Evolutionary conservation across 2,329 filamentous ascomycete species (phyloP).

Genomic region (Lachnellula hyalina): DNA sequence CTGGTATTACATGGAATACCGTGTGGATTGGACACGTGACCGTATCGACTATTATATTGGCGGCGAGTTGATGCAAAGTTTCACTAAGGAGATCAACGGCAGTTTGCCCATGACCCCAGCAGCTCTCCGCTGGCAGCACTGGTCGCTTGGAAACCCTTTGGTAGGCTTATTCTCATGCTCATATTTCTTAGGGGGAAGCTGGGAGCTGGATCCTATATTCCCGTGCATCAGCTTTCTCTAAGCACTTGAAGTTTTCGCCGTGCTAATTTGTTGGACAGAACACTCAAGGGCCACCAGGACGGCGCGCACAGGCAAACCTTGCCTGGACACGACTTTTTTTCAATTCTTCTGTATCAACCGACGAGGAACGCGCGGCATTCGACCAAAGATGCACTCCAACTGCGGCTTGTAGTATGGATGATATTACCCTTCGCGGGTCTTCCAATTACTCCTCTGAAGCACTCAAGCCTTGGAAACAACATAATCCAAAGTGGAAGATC

Average conservation of each 20-base stretch:
- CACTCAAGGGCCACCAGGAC: slow-evolving; percentile 40
- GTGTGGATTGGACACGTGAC: slow-evolving; percentile 43
- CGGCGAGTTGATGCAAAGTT: slow-evolving; percentile 32
- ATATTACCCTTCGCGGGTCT: slow-evolving; percentile 12
- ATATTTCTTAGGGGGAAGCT: too few relatives aligned
- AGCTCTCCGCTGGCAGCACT: slow-evolving; percentile 41
- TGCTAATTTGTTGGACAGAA: slow-evolving; percentile 18
- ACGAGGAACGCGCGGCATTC: slow-evolving; percentile 25
- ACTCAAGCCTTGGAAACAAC: slow-evolving; percentile 8
- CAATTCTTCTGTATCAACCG: slow-evolving; percentile 40
- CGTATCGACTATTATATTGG: slow-evolving; percentile 39
- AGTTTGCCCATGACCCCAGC: slow-evolving; percentile 37
- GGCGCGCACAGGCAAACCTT: slow-evolving; percentile 37
- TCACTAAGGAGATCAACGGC: slow-evolving; percentile 28
- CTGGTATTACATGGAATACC: slow-evolving; percentile 41
- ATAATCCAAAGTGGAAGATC: slow-evolving; percentile 2
- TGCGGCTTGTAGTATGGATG: slow-evolving; percentile 31
- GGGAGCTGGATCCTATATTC: too few relatives aligned
- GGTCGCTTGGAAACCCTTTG: slow-evolving; percentile 40
- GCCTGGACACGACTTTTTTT: slow-evolving; percentile 45
- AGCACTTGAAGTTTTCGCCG: too few relatives aligned
- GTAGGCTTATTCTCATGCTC: too few relatives aligned
- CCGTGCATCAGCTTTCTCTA: too few relatives aligned
- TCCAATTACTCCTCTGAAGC: slow-evolving; percentile 9
- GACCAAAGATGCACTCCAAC: slow-evolving; percentile 27